Base-by-base conservation (phyloP, 352 stramenopile species). In the Globisporangium cylindrosporum region DNA sequence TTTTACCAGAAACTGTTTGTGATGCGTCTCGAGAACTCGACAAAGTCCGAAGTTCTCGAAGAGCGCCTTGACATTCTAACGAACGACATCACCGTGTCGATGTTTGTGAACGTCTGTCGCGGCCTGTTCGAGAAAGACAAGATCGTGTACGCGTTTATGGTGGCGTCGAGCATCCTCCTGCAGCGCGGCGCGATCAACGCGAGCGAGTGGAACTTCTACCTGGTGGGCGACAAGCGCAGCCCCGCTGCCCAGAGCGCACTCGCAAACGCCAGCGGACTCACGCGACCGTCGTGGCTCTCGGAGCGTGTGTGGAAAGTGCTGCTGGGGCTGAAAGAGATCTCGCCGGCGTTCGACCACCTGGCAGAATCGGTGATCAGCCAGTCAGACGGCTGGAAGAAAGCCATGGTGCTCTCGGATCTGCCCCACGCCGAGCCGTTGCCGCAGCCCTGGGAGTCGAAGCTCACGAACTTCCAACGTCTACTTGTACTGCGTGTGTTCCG, bases 71-170 rank as follows among this genome's bases (percentile, higher is more conserved):
- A 88, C 1, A 97, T 98, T 56, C 68, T 98, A 15, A 93, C 97
- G 69, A 67, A 97, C 29, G 92, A 98, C 72, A 91, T 98, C 60
- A 98, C 95, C 1, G 78, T 78, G 53, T 97, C 86, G 51, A 97
- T 98, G 80, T 98, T 97, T 64, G 87, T 96, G 4, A 98, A 98
- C 77, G 82, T 98, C 1, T 98, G 95, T 68, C 86, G 93, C 2
- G 95, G 95, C 0, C 73, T 98, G 1, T 98, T 98, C 68, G 95
- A 98, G 72, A 96, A 96, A 59, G 90, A 98, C 78, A 98, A 98
- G 74, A 86, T 98, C 54, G 82, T 98, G 22, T 98, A 97, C 74
- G 89, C 94, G 12, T 97, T 98, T 69, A 96, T 97, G 78, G 97
- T 98, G 48, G 90, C 86, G 3, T 78, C 89, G 22, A 94, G 89